phyloP scores from a whole-genome alignment of 1,139 yeast genomes.

The Trichomonascaceae sp. region DNA sequence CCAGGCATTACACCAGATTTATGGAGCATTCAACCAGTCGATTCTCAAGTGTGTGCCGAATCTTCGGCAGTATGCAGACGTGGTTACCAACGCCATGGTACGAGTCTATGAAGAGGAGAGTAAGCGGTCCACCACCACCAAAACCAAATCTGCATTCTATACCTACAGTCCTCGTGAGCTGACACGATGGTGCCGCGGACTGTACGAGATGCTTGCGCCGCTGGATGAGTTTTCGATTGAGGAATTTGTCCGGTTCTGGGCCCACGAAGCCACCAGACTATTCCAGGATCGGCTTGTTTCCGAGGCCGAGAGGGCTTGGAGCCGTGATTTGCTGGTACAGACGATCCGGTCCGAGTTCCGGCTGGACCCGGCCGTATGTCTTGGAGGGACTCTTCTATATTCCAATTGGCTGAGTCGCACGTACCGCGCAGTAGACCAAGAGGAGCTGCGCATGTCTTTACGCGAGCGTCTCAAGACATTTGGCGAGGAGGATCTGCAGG shows the following conservation, averaged over 20 bases:
- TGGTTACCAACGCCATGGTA: constrained; percentile 56
- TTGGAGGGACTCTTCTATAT: constrained; percentile 42
- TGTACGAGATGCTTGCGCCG: constrained; percentile 42
- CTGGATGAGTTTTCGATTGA: constrained; percentile 28
- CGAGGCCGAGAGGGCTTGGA: constrained; percentile 39
- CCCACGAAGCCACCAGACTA: constrained; percentile 66
- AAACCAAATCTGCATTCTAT: constrained; percentile 39
- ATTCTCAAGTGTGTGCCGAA: constrained; percentile 52
- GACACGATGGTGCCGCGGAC: constrained; percentile 79
- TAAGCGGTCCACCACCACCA: constrained; percentile 25
- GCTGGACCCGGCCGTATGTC: constrained; percentile 31
- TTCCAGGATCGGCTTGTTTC: constrained; percentile 60
- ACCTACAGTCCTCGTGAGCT: constrained; percentile 84
- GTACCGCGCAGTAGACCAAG: constrained; percentile 44
- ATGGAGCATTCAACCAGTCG: constrained; percentile 44
- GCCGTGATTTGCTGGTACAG: constrained; percentile 31
- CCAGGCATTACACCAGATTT: constrained; percentile 55
- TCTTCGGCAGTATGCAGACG: constrained; percentile 38
- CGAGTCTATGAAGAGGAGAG: constrained; percentile 41
- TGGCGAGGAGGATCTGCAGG: constrained; percentile 55
- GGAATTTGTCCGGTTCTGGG: constrained; percentile 55
- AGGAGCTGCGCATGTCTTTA: constrained; percentile 41
- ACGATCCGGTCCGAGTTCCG: constrained; percentile 32
- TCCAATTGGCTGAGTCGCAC: constrained; percentile 63
- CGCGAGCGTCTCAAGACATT: constrained; percentile 55